Evolutionary conservation across 495 filamentous ascomycete genomes (phyloP), one percentile per base, ranked within the genome.

Genomic region (Talaromyces thailandensis): DNA sequence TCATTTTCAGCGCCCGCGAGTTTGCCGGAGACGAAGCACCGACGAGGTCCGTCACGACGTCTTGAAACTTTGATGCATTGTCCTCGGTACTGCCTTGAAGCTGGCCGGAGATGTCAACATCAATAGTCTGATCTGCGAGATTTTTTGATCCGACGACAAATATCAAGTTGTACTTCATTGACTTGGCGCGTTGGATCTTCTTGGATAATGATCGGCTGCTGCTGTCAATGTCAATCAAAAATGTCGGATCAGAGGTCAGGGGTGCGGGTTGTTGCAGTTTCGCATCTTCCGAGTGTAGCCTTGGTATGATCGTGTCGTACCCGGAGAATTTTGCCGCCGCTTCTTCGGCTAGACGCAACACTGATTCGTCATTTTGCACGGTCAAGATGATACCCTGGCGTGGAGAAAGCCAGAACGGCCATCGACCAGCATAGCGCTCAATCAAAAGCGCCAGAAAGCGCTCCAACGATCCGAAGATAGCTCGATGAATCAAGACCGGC

Each of bases 331-430:
- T 64, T 45, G 73, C 66, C 14, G 70, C 67, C 35, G 76, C 79
- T 26, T 79, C 65, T 29, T 79, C 68, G 1, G 90, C 88, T 65
- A 81, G 83, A 3, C 73, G 69, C 37, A 88, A 64, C 11, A 92
- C 82, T 0, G 78, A 75, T 35, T 81, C 76, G 32, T 79, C 82
- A 65, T 88, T 80, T 63, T 86, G 88, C 35, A 96, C 84, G 0
- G 91, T 91, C 48, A 96, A 66, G 51, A 97, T 83, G 52, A 91
- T 85, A 28, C 84, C 85, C 68, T 94, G 93, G 6, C 86, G 83
- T 2, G 93, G 93, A 48, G 89, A 92, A 28, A 97, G 76, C 93
- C 93, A 97, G 71, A 96, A 93, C 5, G 93, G 93, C 86, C 90
- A 95, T 60, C 81, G 84, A 3, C 92, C 91, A 24, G 84, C 79